These are phyloP conservation scores for Aspergillus jensenii DNA, from an alignment of 2,329 filamentous ascomycete genomes.

Conservation along the genomic window DNA sequence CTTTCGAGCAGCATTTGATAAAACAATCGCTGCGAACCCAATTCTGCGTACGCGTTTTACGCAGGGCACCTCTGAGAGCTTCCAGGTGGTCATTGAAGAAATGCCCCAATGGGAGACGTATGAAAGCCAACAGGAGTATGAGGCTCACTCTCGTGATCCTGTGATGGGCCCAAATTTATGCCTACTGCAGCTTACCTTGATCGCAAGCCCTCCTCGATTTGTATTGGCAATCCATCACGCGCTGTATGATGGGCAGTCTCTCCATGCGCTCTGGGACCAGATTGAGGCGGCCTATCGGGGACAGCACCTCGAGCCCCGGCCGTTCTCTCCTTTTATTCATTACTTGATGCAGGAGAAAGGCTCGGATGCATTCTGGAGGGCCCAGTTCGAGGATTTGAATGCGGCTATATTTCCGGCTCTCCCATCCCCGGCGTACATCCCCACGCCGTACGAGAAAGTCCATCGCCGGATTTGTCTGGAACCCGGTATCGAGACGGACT, in stretches of 20 bases:
- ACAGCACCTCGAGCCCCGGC: not conserved
- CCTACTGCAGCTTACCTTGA: not conserved
- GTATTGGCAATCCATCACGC: not conserved
- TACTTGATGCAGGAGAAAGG: not conserved
- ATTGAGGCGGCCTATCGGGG: not conserved
- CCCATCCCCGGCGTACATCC: too few species aligned
- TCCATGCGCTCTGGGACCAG: not conserved
- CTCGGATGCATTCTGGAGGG: not conserved
- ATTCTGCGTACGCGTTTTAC: too few species aligned
- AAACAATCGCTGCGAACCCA: too few species aligned
- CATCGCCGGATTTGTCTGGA: too few species aligned
- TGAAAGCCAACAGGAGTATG: not conserved
- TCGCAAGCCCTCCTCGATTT: not conserved
- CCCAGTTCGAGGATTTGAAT: not conserved
- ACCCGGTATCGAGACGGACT: too few species aligned
- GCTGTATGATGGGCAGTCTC: not conserved
- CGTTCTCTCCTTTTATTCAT: not conserved
- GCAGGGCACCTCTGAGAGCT: too few species aligned
- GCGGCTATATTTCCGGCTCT: too few species aligned
- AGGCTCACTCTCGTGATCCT: not conserved
- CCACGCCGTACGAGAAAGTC: too few species aligned
- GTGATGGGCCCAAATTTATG: not conserved
- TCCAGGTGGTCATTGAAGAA: too few species aligned
- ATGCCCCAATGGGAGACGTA: not conserved
- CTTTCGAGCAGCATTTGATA: too few species aligned